A percentile compares a stretch with the other conserved stretches of the same genome.
Evolutionary conservation across 192 early-diverging fungal genomes (phyloP).

Genomic region (Coemansia sp.): DNA sequence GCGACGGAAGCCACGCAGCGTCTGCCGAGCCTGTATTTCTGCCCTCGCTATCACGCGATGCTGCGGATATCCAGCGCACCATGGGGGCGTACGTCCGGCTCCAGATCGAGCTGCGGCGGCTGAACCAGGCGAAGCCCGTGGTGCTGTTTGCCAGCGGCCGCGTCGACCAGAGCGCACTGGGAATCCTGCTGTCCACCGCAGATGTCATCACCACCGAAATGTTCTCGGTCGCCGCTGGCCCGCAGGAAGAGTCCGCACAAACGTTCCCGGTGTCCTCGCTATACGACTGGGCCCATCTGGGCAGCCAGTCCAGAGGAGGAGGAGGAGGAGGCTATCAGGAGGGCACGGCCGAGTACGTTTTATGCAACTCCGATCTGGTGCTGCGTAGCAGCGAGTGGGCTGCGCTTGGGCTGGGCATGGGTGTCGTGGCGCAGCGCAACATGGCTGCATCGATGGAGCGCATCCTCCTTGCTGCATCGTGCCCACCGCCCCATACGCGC

Average conservation of each 20-base stretch:
- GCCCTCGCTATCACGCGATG: slow-evolving; percentile 15
- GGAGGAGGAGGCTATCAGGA: no score
- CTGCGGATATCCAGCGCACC: background rate
- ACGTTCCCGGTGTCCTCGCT: slow-evolving; percentile 20
- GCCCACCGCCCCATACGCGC: slow-evolving; percentile 45
- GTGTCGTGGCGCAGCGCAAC: slow-evolving; percentile 33
- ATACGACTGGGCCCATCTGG: slow-evolving; percentile 35
- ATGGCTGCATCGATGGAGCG: slow-evolving; percentile 15
- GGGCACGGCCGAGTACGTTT: slow-evolving; percentile 37
- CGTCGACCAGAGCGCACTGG: slow-evolving; percentile 30
- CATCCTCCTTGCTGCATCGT: slow-evolving; percentile 45
- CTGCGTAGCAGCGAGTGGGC: slow-evolving; percentile 40
- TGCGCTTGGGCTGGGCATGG: slow-evolving; percentile 20
- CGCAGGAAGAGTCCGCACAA: background rate
- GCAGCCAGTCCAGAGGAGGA: background rate
- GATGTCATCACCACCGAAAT: slow-evolving; percentile 32
- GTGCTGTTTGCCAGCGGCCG: slow-evolving; percentile 36
- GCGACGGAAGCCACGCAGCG: background rate
- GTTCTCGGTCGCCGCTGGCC: slow-evolving; percentile 8
- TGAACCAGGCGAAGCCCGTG: slow-evolving; percentile 33
- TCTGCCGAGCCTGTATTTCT: slow-evolving; percentile 19
- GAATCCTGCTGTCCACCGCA: slow-evolving; percentile 19
- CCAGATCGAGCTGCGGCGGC: slow-evolving; percentile 31
- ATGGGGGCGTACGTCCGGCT: slow-evolving; percentile 17
- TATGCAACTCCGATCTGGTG: slow-evolving; percentile 21